Evolutionary conservation across 1,284 basidiomycete genomes (phyloP).

Genomic region (Naganishia liquefaciens): DNA sequence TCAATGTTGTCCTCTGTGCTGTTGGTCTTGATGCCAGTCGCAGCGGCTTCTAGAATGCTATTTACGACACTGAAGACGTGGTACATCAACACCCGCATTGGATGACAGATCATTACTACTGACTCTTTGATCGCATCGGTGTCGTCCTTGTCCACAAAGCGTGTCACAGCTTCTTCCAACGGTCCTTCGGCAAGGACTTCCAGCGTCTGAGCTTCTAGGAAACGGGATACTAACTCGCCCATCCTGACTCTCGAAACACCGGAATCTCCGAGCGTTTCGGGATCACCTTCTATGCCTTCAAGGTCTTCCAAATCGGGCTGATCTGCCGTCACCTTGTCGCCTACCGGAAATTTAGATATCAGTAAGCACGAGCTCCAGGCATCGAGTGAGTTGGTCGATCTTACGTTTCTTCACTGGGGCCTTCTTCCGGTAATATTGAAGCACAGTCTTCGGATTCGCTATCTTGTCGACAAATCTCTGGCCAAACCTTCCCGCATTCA

Average conservation of each 20-base stretch:
- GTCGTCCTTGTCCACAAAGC: constrained; percentile 94
- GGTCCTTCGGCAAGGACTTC: constrained; percentile 81
- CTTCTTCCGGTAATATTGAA: constrained; percentile 85
- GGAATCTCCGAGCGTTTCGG: constrained; percentile 62
- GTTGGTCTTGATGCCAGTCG: constrained; percentile 41
- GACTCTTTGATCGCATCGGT: constrained; percentile 83
- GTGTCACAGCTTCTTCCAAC: constrained; percentile 86
- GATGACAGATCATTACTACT: background rate
- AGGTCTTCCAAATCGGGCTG: constrained; percentile 53
- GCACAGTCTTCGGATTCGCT: constrained; percentile 90
- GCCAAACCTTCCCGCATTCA: constrained; percentile 94
- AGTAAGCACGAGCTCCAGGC: constrained; percentile 5
- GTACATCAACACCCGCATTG: background rate
- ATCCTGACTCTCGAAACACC: constrained; percentile 54
- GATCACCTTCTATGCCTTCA: constrained; percentile 69
- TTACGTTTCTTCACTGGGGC: constrained; percentile 57
- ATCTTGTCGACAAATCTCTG: constrained; percentile 89
- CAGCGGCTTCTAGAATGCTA: constrained; percentile 63
- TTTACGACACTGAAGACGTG: constrained; percentile 64
- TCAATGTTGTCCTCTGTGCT: constrained; percentile 26
- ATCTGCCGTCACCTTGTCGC: constrained; percentile 46
- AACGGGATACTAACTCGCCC: constrained; percentile 74
- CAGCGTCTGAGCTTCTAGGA: constrained; percentile 82
- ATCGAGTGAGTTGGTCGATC: constrained; percentile 20
- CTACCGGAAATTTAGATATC: constrained; percentile 34